Evolutionary conservation across 2,329 filamentous ascomycete species (phyloP).

Genomic region (Epichloe coenophiala): DNA sequence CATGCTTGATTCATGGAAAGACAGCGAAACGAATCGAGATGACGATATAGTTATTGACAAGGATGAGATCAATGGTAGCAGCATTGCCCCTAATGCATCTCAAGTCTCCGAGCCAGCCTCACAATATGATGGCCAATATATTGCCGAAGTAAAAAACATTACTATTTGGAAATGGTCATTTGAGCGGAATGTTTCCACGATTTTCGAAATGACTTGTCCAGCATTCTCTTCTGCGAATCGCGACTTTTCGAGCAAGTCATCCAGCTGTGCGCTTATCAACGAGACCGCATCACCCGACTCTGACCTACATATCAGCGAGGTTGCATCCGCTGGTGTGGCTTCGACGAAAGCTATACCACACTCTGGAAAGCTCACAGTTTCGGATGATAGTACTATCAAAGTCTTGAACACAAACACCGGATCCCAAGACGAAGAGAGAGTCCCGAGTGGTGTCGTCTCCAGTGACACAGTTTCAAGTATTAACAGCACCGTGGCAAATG

Average conservation of each 20-base stretch:
- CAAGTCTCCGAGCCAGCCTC: neutral
- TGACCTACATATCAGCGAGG: neutral
- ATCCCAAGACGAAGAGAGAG: neutral
- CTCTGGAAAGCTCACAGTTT: neutral
- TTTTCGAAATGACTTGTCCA: slow-evolving; percentile 1
- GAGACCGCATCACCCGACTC: neutral
- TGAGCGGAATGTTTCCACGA: neutral
- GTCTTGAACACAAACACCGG: neutral
- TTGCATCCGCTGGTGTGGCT: neutral
- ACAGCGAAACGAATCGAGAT: slow-evolving; percentile 57
- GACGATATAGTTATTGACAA: slow-evolving; percentile 37
- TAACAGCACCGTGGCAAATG: neutral
- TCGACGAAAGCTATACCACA: neutral
- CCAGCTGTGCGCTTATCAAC: neutral
- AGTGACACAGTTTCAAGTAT: neutral
- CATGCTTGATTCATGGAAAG: slow-evolving; percentile 86
- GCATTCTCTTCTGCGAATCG: neutral
- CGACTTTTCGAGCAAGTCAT: neutral
- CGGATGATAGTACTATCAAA: neutral
- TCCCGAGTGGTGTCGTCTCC: neutral
- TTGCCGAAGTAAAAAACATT: neutral
- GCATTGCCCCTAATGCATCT: neutral
- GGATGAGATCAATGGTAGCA: slow-evolving; percentile 7
- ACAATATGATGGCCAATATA: neutral
- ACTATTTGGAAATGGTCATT: neutral